Evolutionary conservation across 2,329 filamentous ascomycete genomes (phyloP), one percentile per base, ranked within the genome.

Genomic region (Fusarium sp.): DNA sequence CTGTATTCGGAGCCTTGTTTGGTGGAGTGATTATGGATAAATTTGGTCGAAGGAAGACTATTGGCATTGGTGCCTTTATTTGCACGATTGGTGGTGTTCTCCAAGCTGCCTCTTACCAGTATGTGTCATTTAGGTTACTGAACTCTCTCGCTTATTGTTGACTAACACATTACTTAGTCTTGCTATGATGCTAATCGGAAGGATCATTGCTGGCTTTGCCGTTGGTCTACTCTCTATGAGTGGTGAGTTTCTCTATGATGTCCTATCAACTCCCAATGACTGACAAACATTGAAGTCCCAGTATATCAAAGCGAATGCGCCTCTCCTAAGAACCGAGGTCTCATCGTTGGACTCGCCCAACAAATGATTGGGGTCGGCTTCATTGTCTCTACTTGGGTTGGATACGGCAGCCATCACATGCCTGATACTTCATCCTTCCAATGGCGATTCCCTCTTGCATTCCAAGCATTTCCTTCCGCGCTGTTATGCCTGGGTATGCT

Each of bases 351-450:
- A n/a, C 76, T 87, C 9, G 82, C 84, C 2, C 84, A 86, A 63
- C 83, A 86, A 63, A 86, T 86, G 83, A 86, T 86, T 27, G 82
- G 84, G 4, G 79, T 86, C 12, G 85, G 84, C n/a, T 86, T 86
- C 70, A 86, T 86, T 47, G 79, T 87, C 10, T 85, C 83, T 0
- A 86, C 85, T 69, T 79, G 78, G 77, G 69, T 79, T 23, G 77
- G 77, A 30, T 78, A 78, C 27, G 78, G 77, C 1, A 76, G 75
- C 9, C 69, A 68, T 20, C 74, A 77, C 28, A 72, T 74, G 63
- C 66, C 64, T 6, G 66, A 72, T 30, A 65, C 66, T 11, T 73
- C 72, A 25, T 70, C 72, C 37, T 80, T 82, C 58, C 77, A 81
- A 59, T 83, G 72, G 74, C 60, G 72, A 7, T 75, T 75, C 46